Base-by-base conservation (phyloP, 2,329 filamentous ascomycete genomes). In the Hypoxylon sp. region DNA sequence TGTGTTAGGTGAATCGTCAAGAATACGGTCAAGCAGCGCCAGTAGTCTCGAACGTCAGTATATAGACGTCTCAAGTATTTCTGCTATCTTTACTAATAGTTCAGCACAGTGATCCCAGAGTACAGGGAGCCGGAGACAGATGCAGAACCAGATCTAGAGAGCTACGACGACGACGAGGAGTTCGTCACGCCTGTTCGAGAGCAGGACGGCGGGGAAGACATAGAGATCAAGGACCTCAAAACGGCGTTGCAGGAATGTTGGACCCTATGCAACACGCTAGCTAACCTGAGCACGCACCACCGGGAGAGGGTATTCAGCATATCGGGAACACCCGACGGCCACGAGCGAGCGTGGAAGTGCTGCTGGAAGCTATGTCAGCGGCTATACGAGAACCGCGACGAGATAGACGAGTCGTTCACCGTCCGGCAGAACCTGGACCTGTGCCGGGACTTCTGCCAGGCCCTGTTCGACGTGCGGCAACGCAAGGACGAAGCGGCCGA, bases 351-450 rank as follows among this genome's bases (percentile, higher is more conserved):
- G 0, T 97, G 94, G 94, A 93, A 91, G 76, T 91, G 91, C 65
- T 98, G 94, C 78, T 98, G 94, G 94, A 91, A 90, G 71, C 81
- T 98, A 22, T 98, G 94, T 74, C 92, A 97, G 75, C 90, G 91
- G 60, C 84, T 98, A 2, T 97, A 97, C 74, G 87, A 93, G 64
- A 92, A 90, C 68, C 86, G 89, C 53, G 88, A 94, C 58, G 89
- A 93, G 67, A 85, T 89, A 55, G 82, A 87, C 30, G 86, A 89
- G 54, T 79, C 79, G n/a, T 85, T 86, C 30, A 88, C 90, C 64
- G 88, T 94, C 44, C 85, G 86, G 59, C 87, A 89, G 19, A 96
- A 92, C 1, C 80, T 97, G 37, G 93, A 97, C 75, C 82, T 97
- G 4, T 97, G 93, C 75, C 89, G 93, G 20, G 92, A 97, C 68